phyloP scores from a whole-genome alignment of 2,329 filamentous ascomycete genomes.

The Monilinia laxa region DNA sequence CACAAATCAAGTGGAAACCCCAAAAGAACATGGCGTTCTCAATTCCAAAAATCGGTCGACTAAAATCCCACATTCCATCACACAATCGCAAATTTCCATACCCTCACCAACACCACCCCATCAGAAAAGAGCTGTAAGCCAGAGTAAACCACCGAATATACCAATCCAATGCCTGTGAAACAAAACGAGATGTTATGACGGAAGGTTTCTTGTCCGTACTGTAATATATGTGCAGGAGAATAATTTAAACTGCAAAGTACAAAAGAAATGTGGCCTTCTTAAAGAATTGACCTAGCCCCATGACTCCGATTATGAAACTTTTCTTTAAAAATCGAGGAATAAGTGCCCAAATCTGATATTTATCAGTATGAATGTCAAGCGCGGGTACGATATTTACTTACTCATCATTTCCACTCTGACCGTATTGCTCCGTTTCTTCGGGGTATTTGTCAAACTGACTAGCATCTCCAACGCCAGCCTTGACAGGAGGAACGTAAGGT shows the following conservation, averaged over 20 bases:
- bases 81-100: not conserved
- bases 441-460: slow-evolving; percentile 98
- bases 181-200: slow-evolving; percentile 24
- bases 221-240: slow-evolving; percentile 33
- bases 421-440: slow-evolving; percentile 93
- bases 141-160: slow-evolving; percentile 18
- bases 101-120: slow-evolving; percentile 16
- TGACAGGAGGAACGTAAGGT: slow-evolving; percentile 93
- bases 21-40: not conserved
- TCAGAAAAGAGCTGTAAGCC: slow-evolving; percentile 7
- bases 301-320: slow-evolving; percentile 13
- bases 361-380: slow-evolving; percentile 36
- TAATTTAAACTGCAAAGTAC: slow-evolving; percentile 21
- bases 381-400: slow-evolving; percentile 54
- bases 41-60: slow-evolving; percentile 3
- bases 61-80: not conserved
- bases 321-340: slow-evolving; percentile 30
- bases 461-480: slow-evolving; percentile 89
- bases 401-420: slow-evolving; percentile 76
- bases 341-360: slow-evolving; percentile 30
- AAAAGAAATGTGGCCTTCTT: slow-evolving; percentile 20
- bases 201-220: slow-evolving; percentile 19
- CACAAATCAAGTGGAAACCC: not conserved
- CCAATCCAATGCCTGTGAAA: slow-evolving; percentile 22
- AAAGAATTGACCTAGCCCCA: not conserved